Evolutionary conservation across 768 basidiomycete genomes (phyloP), one percentile per base, ranked within the genome.

Genomic region (Mycena olivaceomarginata): DNA sequence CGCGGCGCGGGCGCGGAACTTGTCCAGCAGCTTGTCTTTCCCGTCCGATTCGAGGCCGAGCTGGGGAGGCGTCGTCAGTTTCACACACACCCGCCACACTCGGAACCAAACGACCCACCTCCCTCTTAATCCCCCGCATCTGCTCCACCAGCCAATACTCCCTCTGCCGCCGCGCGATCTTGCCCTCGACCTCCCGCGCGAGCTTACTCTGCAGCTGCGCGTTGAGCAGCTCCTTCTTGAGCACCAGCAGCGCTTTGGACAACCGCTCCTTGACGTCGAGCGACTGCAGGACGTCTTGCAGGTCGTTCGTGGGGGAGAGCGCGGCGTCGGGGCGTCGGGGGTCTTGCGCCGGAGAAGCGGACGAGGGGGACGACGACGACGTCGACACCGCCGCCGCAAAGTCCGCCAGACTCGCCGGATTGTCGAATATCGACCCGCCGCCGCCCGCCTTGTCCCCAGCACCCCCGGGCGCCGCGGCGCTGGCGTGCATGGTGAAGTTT

Each of bases 121-220:
- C 97, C 87, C 96, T 97, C 90, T 98, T 98, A 85, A 98, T 98
- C 4, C 96, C 96, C 85, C 97, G 97, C 59, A 99, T 91, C 85
- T 99, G 97, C 83, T 99, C 97, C 96, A 97, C 98, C 67, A 99
- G 89, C 82, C 98, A 98, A 80, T 98, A 98, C 86, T 98, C 97
- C 70, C 97, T 89, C 83, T 98, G 97, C 7, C 97, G 91, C 83
- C 98, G 98, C 13, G 96, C 96, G 75, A 99, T 97, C 88, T 97
- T 98, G 89, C 88, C 92, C 82, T 99, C 97, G 2, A 99, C 97
- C 80, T 99, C 98, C n/a, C 96, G 91, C 2, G 94, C 93, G 72
- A 99, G 94, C 86, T 98, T 98, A 81, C 92, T 93, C 85, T 98
- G 98, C 66, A 99, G 87, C 83, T 99, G 97, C 0, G 97, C 97